Evolutionary conservation across 2,329 filamentous ascomycete species (phyloP).

Genomic region (Fusarium mundagurra): DNA sequence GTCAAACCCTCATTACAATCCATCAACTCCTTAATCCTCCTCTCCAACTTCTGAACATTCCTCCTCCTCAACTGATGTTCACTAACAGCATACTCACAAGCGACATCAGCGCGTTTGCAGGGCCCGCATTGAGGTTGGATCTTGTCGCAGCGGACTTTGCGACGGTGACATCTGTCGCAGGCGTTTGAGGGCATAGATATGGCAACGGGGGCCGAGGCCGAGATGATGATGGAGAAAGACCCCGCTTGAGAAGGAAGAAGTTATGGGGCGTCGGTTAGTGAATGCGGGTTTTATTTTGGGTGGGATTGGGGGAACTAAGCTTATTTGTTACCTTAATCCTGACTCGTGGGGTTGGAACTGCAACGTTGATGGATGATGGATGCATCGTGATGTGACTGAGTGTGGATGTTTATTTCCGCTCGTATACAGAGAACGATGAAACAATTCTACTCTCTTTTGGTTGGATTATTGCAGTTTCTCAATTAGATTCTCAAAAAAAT

Average conservation of each 20-base stretch:
- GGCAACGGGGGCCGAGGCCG: slow-evolving; percentile 29
- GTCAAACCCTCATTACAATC: slow-evolving; percentile 40
- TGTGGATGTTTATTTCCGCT: not conserved
- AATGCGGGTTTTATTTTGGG: slow-evolving; percentile 1
- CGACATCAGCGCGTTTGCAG: slow-evolving; percentile 47
- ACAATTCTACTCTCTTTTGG: not conserved
- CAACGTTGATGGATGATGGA: not conserved
- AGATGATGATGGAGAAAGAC: slow-evolving; percentile 8
- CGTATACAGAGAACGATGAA: not conserved
- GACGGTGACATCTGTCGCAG: slow-evolving; percentile 53
- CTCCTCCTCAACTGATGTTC: slow-evolving; percentile 44
- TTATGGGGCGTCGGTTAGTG: slow-evolving; percentile 5
- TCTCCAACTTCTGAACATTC: slow-evolving; percentile 49
- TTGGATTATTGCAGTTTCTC: no score
- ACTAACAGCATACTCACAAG: slow-evolving; percentile 49
- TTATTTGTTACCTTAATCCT: slow-evolving; percentile 29
- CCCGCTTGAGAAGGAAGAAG: slow-evolving; percentile 22
- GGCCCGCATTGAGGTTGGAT: slow-evolving; percentile 48
- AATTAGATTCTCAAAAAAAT: not conserved
- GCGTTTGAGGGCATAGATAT: slow-evolving; percentile 39
- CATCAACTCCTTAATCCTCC: slow-evolving; percentile 46
- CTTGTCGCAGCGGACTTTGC: slow-evolving; percentile 55
- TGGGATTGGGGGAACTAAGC: slow-evolving; percentile 6
- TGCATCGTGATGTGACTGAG: not conserved
- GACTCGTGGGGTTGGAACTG: slow-evolving; percentile 17